Conservation (phyloP, 371 early-diverging fungal species). For the Synchytrium microbalum region DNA sequence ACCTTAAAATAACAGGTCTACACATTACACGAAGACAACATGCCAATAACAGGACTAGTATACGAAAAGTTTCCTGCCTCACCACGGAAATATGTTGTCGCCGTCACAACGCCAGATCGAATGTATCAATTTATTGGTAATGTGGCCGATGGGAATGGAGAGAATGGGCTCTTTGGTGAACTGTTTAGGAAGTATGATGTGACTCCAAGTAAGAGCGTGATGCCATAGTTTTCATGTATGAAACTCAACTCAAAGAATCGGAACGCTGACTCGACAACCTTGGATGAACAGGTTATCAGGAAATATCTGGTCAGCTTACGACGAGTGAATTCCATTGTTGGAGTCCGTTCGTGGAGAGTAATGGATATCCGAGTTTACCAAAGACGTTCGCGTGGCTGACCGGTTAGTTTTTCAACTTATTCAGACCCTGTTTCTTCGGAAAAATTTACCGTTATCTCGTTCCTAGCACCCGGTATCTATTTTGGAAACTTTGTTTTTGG, state of each 20-base stretch:
- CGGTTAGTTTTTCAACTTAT: conserved; percentile 22
- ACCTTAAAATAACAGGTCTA: conserved; percentile 26
- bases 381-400: conserved; percentile 72
- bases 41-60: conserved; percentile 68
- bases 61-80: conserved; percentile 68
- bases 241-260: background rate
- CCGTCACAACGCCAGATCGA: conserved; percentile 68
- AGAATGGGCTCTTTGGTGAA: conserved; percentile 45
- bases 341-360: conserved; percentile 55
- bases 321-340: conserved; percentile 58
- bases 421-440: background rate
- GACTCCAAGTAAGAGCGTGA: conserved; percentile 36
- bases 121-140: conserved; percentile 79
- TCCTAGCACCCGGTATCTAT: conserved; percentile 66
- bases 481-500: conserved; percentile 72
- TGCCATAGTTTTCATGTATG: background rate
- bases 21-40: conserved; percentile 34
- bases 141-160: background rate
- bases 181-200: conserved; percentile 55
- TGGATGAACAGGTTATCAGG: conserved; percentile 53
- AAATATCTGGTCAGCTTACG: conserved; percentile 58
- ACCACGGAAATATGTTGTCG: conserved; percentile 61
- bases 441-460: conserved; percentile 7
- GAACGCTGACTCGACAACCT: background rate
- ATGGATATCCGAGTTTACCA: conserved; percentile 55